Percentiles rank a stretch among this genome's conserved stretches.
These are phyloP conservation scores for Lepidopterella palustris DNA, from an alignment of 495 filamentous ascomycete species.

Conservation along the genomic window DNA sequence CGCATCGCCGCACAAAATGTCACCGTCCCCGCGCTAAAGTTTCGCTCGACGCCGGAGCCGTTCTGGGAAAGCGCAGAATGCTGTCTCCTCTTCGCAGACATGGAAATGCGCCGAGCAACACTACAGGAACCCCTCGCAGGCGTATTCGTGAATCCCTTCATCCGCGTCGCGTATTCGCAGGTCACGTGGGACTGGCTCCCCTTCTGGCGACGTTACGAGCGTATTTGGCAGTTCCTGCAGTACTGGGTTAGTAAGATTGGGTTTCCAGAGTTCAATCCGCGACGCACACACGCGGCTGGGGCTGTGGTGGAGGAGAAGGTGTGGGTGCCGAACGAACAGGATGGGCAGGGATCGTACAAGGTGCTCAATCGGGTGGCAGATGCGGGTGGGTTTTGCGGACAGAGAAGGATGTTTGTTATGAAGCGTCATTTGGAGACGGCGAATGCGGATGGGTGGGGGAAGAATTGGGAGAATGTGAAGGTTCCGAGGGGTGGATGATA, in stretches of 20 bases:
- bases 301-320: not conserved
- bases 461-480: slow-evolving; percentile 7
- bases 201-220: slow-evolving; percentile 20
- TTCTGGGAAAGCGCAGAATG: slow-evolving; percentile 74
- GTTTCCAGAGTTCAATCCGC: not conserved
- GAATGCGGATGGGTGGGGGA: slow-evolving; percentile 4
- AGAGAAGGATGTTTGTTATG: slow-evolving; percentile 9
- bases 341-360: not conserved
- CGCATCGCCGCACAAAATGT: not conserved
- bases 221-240: slow-evolving; percentile 35
- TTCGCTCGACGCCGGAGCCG: slow-evolving; percentile 55
- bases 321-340: not conserved
- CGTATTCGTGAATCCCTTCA: slow-evolving; percentile 32
- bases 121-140: slow-evolving; percentile 4
- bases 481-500: not conserved
- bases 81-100: slow-evolving; percentile 68
- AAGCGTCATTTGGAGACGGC: slow-evolving; percentile 3
- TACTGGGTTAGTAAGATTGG: slow-evolving; percentile 1
- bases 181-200: slow-evolving; percentile 16
- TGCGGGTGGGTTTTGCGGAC: slow-evolving; percentile 3
- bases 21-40: slow-evolving; percentile 44
- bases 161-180: slow-evolving; percentile 23
- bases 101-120: slow-evolving; percentile 27
- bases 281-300: not conserved
- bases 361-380: not conserved